Base-by-base conservation (phyloP, 805 yeast genomes). In the Pichia scutulata region DNA sequence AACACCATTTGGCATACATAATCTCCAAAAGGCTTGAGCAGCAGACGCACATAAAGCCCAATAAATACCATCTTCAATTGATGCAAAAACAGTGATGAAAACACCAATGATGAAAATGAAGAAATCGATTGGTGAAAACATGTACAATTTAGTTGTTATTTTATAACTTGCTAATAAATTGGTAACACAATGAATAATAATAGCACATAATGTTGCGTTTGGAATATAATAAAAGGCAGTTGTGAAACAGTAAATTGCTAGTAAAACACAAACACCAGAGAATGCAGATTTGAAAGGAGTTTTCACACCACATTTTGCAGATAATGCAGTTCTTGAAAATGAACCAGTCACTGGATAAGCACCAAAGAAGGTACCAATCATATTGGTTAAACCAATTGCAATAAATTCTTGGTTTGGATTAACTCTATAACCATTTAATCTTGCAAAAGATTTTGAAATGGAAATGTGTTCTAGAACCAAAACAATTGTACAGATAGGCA, bases 301-400 rank as follows among this genome's bases (percentile, higher is more conserved):
- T 63, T 89, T 80, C 43, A 90, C 97, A 65, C 96, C 95, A 76
- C 96, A 90, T 70, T 90, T 90, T 47, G 95, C 84, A 70, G 92
- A 90, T 60, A 90, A 76, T 8, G 97, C 97, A 43, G 96, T 86
- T 73, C 97, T 83, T 19, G 95, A 86, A 68, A 90, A 90, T 1
- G 97, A 90, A 43, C 97, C 97, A 5, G 97, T 90, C 8, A 96
- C 89, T 9, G 97, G 97, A 66, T 90, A 90, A 8, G 97, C 96
- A 61, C 80, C 77, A 78, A 90, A 90, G 64, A 89, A 88, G 21
- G 96, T 88, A 58, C 97, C 97, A 58, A 90, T 75, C 65, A 90
- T 75, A 69, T 90, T 90, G 48, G 93, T 84, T 43, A 85, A 86
- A 61, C 97, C 97, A 67, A 90, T 90, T 41, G 97, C 97, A 62